Base-by-base conservation (phyloP, 139 green algal species). In the Chlamydomonas eustigma region DNA sequence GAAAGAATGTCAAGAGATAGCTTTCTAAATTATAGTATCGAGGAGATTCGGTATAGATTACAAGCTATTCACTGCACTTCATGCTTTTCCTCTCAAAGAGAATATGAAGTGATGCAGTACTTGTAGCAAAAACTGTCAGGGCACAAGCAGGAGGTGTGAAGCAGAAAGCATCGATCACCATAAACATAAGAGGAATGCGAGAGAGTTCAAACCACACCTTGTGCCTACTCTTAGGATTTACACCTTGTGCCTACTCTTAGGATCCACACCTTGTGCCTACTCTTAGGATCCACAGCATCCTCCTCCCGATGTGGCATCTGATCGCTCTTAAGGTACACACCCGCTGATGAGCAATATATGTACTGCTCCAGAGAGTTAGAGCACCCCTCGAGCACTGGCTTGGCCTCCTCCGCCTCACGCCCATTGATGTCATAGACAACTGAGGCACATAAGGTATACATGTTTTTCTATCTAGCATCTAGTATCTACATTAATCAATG, bases 341-440 rank as follows among this genome's bases (percentile, higher is more conserved):
- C 94, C 31, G 94, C 90, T 31, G 84, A 93, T 38, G 81, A 87
- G 82, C 85, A 90, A 78, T 90, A 90, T 74, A 74, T 50, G 32
- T 74, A 83, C 80, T 90, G 85, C 76, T 90, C 85, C 51, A 90
- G 73, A 50, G 75, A 83, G 76, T 66, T 64, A 31, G 50, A 64
- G 36, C 70, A 82, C 52, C 37, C 81, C 50, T 80, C 74, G 35
- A 98, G 75, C 37, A 98, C 85, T 18, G 90, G 85, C 58, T 86
- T 83, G 0, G 83, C 83, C 77, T 98, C 93, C 0, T 71, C 77
- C 1, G 89, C 93, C 76, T 98, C 94, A 50, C 94, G 88, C 2
- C 92, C 94, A 80, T 98, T 98, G 87, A 98, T 97, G 89, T 98
- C 94, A 79, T 97, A 98, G 64, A 98, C 94, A 2, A 97, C 92